phyloP scores from a whole-genome alignment of 1,284 basidiomycete genomes.

The Moniliella sp. region DNA sequence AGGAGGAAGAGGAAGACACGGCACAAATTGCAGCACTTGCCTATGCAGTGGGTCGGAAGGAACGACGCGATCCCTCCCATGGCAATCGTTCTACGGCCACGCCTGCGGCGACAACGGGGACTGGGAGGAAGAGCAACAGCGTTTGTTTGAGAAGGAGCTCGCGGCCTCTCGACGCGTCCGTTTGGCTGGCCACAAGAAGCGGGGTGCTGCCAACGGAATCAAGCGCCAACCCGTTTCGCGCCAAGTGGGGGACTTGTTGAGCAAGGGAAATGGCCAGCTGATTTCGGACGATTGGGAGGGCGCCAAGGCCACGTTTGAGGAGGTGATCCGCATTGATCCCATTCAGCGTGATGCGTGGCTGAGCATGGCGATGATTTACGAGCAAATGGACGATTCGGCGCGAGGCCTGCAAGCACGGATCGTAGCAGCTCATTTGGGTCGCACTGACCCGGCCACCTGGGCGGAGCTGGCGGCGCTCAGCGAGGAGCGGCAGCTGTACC shows the following conservation, averaged over 20 bases:
- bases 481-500: constrained; percentile 49
- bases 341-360: constrained; percentile 63
- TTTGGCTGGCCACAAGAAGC: constrained; percentile 10
- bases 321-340: constrained; percentile 81
- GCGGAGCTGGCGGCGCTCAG: constrained; percentile 42
- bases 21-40: background rate
- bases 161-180: constrained; percentile 14
- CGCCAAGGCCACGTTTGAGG: constrained; percentile 59
- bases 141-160: constrained; percentile 20
- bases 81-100: background rate
- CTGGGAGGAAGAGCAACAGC: constrained; percentile 3
- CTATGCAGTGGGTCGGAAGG: constrained; percentile 3
- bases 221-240: constrained; percentile 42
- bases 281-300: constrained; percentile 49
- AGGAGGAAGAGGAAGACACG: constrained; percentile 7
- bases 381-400: constrained; percentile 47
- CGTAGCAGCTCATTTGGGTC: constrained; percentile 59
- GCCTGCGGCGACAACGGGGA: background rate
- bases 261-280: constrained; percentile 69
- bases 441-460: constrained; percentile 31
- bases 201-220: constrained; percentile 4
- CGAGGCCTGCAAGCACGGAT: constrained; percentile 64
- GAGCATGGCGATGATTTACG: constrained; percentile 58
- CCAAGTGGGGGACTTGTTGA: constrained; percentile 59
- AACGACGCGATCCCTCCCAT: background rate